Evolutionary conservation across 805 yeast species (phyloP), one percentile per base, ranked within the genome.

Genomic region (Naumovozyma castellii): DNA sequence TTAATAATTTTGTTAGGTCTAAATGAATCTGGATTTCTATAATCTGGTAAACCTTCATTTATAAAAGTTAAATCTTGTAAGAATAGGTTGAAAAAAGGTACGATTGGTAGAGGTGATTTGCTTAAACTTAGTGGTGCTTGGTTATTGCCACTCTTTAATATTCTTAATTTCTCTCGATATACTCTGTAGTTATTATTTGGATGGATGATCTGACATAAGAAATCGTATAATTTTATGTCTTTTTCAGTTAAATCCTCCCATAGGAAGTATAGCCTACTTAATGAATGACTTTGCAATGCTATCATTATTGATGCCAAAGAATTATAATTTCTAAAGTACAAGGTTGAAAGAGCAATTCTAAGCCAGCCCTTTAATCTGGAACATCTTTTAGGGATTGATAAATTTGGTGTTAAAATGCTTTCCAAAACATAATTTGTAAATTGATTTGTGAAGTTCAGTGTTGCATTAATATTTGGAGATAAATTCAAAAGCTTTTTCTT

Each of bases 241-340:
- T 81, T 81, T 3, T 65, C 72, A 1, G 78, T 68, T 29, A 83
- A 55, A 0, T 65, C 71, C 2, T 57, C 63, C 88, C 88, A 81
- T 8, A 83, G 54, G 33, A 60, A 65, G n/a, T 67, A 57, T 38
- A 83, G 58, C 56, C 92, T 68, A 0, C 85, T 76, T 32, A 84
- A 64, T 32, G 80, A 68, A 54, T 80, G 84, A 38, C 81, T 78
- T 55, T 84, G 94, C 45, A 84, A 64, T 1, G 87, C 71, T 1
- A 87, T 81, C 65, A 84, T 75, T 35, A 84, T 80, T 1, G 90
- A 80, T 2, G 90, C 88, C 45, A 84, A 64, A 0, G 92, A 78
- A 54, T 84, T 84, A 64, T 78, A 83, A 55, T 84, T 84, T 43
- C 87, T 67, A 56, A 83, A 67, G 50, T 82, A 80, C 32, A 80